A percentile compares a stretch with the other conserved stretches of the same genome.
Conservation (phyloP, 2,329 filamentous ascomycete species). For the Ascosphaera pollenicola region DNA sequence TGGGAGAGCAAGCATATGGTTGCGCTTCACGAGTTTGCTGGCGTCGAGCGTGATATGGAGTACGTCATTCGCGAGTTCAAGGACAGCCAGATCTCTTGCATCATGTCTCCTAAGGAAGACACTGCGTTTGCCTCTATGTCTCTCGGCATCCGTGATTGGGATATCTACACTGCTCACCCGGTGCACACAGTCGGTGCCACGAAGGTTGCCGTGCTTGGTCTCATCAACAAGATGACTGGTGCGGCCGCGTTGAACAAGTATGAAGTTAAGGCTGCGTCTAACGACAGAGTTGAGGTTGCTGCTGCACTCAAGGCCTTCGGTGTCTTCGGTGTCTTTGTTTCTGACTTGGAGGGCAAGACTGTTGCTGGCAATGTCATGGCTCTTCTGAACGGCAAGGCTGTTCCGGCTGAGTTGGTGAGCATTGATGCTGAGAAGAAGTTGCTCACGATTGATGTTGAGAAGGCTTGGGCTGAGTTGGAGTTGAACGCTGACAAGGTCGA, state of each 20-base stretch:
- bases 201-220: constrained; percentile 46
- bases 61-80: constrained; percentile 58
- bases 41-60: constrained; percentile 28
- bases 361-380: constrained; percentile 48
- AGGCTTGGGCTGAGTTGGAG: neutral
- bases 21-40: constrained; percentile 49
- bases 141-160: constrained; percentile 46
- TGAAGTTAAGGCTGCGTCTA: constrained; percentile 34
- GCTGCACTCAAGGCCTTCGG: constrained; percentile 63
- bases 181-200: constrained; percentile 30
- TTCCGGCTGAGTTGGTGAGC: constrained; percentile 26
- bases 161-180: constrained; percentile 59
- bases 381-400: constrained; percentile 46
- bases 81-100: constrained; percentile 34
- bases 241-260: constrained; percentile 50
- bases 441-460: neutral
- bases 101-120: constrained; percentile 13
- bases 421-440: constrained; percentile 1
- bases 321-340: constrained; percentile 49
- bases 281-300: constrained; percentile 40
- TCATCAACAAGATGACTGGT: constrained; percentile 78
- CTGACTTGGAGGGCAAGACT: constrained; percentile 36
- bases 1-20: constrained; percentile 37
- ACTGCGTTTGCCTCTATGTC: constrained; percentile 36
- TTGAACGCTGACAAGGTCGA: neutral